Percentiles rank a stretch among this genome's conserved stretches.
Conservation (phyloP, 129 eudicot genomes). For the Saposhnikovia divaricata region DNA sequence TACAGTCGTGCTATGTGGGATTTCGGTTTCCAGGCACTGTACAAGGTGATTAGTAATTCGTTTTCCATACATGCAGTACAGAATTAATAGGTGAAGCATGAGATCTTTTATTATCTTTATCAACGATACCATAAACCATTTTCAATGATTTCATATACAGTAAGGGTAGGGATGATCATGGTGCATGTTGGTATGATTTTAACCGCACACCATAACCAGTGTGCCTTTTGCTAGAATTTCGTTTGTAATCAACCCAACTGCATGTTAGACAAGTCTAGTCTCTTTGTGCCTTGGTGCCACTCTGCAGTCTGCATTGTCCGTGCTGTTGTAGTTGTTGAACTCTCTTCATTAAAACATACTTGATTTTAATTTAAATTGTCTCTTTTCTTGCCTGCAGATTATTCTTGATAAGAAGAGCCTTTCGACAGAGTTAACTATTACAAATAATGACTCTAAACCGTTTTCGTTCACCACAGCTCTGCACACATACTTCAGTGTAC, state of each 20-base stretch:
- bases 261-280: background rate
- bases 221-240: background rate
- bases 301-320: too few relatives aligned
- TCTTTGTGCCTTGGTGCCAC: background rate
- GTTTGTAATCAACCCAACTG: background rate
- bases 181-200: background rate
- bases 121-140: background rate
- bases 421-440: conserved; percentile 73
- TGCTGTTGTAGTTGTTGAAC: background rate
- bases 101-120: background rate
- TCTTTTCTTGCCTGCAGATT: conserved; percentile 48
- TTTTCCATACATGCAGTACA: background rate
- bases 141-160: background rate
- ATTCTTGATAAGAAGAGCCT: conserved; percentile 61
- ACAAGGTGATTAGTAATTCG: conserved; percentile 46
- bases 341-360: background rate
- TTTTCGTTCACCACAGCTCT: conserved; percentile 85
- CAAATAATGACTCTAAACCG: conserved; percentile 61
- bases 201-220: background rate
- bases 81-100: background rate
- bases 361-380: background rate
- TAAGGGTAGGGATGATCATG: background rate
- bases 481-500: conserved; percentile 90
- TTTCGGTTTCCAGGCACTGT: conserved; percentile 78
- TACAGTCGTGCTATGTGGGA: conserved; percentile 97